Conservation (phyloP, 371 early-diverging fungal genomes). For the Apophysomyces elegans region DNA sequence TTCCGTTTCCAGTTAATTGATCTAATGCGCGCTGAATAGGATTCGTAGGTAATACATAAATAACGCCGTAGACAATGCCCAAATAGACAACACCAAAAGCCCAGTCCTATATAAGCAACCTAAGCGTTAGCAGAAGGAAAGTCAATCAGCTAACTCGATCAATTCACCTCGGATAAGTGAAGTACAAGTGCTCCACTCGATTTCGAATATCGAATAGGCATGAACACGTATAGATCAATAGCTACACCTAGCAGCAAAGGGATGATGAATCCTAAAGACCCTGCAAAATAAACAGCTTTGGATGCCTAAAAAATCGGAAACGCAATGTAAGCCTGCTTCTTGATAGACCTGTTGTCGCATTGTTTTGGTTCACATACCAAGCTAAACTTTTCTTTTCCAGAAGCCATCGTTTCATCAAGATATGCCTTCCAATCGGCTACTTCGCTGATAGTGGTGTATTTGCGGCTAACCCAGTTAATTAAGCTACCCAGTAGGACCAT, state of each 20-base stretch:
- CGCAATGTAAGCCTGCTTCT: not conserved
- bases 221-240: conserved; percentile 60
- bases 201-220: conserved; percentile 50
- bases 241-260: conserved; percentile 59
- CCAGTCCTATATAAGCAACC: conserved; percentile 51
- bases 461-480: conserved; percentile 29
- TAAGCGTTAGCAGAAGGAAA: not conserved
- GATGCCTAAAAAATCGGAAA: conserved; percentile 15
- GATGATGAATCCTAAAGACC: conserved; percentile 52
- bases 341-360: not conserved
- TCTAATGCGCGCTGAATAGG: conserved; percentile 35
- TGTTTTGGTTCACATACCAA: conserved; percentile 2
- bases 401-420: not conserved
- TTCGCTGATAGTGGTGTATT: conserved; percentile 13
- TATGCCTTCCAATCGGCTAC: not conserved
- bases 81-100: conserved; percentile 62
- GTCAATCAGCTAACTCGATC: not conserved
- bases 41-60: conserved; percentile 53
- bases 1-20: conserved; percentile 32
- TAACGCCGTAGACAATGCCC: conserved; percentile 52
- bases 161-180: conserved; percentile 55
- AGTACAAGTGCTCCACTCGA: conserved; percentile 42
- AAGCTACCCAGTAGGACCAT: conserved; percentile 33
- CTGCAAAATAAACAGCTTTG: conserved; percentile 43
- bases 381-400: conserved; percentile 11